Evolutionary conservation across 371 early-diverging fungal species (phyloP).

Genomic region (Rhizomucor miehei): DNA sequence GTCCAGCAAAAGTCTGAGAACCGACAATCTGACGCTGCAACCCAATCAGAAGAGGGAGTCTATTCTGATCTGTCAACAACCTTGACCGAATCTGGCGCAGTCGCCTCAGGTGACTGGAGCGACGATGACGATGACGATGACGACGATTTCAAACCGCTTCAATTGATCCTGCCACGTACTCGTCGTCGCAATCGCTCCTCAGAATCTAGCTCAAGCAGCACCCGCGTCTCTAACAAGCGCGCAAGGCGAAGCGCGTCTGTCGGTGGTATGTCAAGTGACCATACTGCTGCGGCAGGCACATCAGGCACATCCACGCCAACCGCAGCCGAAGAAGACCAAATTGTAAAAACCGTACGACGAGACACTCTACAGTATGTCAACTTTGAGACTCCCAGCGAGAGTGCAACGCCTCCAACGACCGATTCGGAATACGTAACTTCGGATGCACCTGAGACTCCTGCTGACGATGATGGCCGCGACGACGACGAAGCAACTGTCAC

Average conservation of each 20-base stretch:
- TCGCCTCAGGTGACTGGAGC: not conserved
- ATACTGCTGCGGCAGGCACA: not conserved
- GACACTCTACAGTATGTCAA: no score
- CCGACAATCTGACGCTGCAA: not conserved
- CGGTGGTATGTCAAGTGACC: not conserved
- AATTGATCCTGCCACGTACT: no score
- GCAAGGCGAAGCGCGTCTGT: not conserved
- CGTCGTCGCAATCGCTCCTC: no score
- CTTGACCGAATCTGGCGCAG: not conserved
- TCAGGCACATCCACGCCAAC: not conserved
- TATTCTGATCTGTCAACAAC: not conserved
- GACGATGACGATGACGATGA: slow-evolving; percentile 2
- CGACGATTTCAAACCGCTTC: slow-evolving; percentile 1
- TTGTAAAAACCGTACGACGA: no score
- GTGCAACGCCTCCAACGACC: no score
- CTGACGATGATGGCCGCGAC: no score
- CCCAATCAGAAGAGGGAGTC: not conserved
- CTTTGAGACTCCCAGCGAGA: no score
- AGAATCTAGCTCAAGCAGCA: slow-evolving; percentile 1
- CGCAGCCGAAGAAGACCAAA: no score
- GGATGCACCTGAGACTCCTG: no score
- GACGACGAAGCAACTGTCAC: no score
- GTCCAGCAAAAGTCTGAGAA: not conserved
- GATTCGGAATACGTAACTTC: no score
- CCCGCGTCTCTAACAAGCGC: not conserved